phyloP scores from a whole-genome alignment of 176 grass and related monocot species.

The Carex cristatella region DNA sequence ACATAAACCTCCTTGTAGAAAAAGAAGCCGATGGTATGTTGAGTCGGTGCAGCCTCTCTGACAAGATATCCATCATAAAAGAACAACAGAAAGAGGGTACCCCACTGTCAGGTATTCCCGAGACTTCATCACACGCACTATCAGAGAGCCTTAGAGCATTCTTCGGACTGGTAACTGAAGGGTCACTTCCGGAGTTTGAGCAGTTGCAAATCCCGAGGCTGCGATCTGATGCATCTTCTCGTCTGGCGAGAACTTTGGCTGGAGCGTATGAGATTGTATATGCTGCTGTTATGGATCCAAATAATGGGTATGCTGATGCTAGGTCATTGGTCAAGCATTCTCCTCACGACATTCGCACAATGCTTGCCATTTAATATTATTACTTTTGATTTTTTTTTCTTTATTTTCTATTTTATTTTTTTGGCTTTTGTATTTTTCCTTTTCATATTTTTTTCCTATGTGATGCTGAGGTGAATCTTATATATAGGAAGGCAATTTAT shows the following conservation, averaged over 20 bases:
- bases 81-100: conserved; percentile 31
- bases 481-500: conserved; percentile 9
- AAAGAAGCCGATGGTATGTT: conserved; percentile 75
- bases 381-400: neutral
- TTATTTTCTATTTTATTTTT: neutral
- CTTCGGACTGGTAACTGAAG: conserved; percentile 70
- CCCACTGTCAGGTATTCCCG: conserved; percentile 45
- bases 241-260: conserved; percentile 61
- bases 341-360: conserved; percentile 83
- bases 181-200: conserved; percentile 88
- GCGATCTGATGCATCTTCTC: conserved; percentile 57
- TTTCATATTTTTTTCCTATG: neutral
- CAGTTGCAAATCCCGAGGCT: conserved; percentile 76
- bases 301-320: conserved; percentile 79
- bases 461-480: neutral
- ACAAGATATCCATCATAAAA: conserved; percentile 77
- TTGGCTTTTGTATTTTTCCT: neutral
- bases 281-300: conserved; percentile 65
- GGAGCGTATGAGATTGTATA: conserved; percentile 74
- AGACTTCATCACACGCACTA: conserved; percentile 56
- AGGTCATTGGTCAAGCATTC: conserved; percentile 77
- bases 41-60: conserved; percentile 50
- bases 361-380: conserved; percentile 69
- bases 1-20: conserved; percentile 49
- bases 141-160: conserved; percentile 80